phyloP scores from a whole-genome alignment of 1,139 yeast genomes.

The Arxiozyma slooffiae region DNA sequence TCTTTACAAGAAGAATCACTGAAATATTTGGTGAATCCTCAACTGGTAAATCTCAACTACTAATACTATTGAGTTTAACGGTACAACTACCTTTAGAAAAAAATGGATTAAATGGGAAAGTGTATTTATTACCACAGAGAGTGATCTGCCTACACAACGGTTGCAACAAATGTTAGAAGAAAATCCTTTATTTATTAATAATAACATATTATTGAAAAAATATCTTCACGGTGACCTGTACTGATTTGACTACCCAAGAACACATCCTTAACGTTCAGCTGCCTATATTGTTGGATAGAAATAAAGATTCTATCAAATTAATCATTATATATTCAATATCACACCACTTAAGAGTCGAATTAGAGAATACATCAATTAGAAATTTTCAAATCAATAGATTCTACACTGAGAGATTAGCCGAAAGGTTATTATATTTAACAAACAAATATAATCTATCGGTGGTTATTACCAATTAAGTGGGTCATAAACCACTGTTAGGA shows the following conservation, averaged over 20 bases:
- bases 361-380: slow-evolving; percentile 34
- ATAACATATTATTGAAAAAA: slow-evolving; percentile 37
- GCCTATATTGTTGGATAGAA: slow-evolving; percentile 44
- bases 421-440: slow-evolving; percentile 45
- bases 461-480: slow-evolving; percentile 72
- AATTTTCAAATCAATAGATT: slow-evolving; percentile 34
- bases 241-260: slow-evolving; percentile 63
- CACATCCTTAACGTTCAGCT: slow-evolving; percentile 65
- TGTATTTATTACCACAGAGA: slow-evolving; percentile 69
- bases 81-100: slow-evolving; percentile 41
- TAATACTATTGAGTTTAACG: slow-evolving; percentile 52
- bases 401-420: slow-evolving; percentile 40
- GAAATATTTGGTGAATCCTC: slow-evolving; percentile 82
- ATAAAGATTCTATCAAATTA: slow-evolving; percentile 38
- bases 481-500: slow-evolving; percentile 44
- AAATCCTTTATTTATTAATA: slow-evolving; percentile 18
- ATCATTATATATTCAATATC: slow-evolving; percentile 78
- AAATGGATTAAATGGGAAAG: slow-evolving; percentile 42
- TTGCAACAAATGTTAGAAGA: slow-evolving; percentile 34
- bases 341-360: slow-evolving; percentile 68
- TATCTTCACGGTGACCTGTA: slow-evolving; percentile 54
- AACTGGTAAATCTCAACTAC: slow-evolving; percentile 72
- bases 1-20: slow-evolving; percentile 55
- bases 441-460: slow-evolving; percentile 45
- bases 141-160: slow-evolving; percentile 57